Base-by-base conservation (phyloP, 768 basidiomycete genomes). In the Calocybe gangraenosa region DNA sequence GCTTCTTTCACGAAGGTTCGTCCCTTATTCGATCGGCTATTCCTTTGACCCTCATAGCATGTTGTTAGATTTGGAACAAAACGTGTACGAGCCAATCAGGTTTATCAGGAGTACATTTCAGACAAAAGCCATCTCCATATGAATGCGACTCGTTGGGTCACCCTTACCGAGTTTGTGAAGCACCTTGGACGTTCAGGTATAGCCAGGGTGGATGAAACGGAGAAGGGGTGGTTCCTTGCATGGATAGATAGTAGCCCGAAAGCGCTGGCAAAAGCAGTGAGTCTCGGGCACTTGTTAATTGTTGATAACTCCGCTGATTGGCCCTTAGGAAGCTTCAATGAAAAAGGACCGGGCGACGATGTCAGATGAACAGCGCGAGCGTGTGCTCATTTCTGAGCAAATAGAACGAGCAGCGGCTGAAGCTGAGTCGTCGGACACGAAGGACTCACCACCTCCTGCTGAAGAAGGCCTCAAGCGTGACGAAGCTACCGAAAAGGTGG, bases 231-330 rank as follows among this genome's bases (percentile, higher is more conserved):
- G 84, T 99, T 94, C 64, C 76, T 99, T 50, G 82, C 86, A 28
- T 99, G 96, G 96, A 89, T 99, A 43, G 96, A 99, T 65, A 97
- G 78, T 65, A 89, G 88, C 46, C 96, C 96, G 11, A 90, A 92
- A 57, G 92, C 96, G 1, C 72, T 99, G 25, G 91, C 89, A 7
- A 92, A 92, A 69, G 84, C 86, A 65, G 87, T 87, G 52, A 56
- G 77, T 67, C 22, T 34, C 28, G 33, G 28, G 46, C 14, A 18
- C n/a, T 17, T 21, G 28, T 33, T 15, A 8, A 15, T 11, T 11
- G 23, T 37, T 34, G 46, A 38, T 25, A 21, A 23, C 4, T 28
- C 31, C 19, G 36, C 40, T 51, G 17, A 52, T 30, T 32, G 17
- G 46, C 11, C 23, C 35, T 45, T 60, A 89, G 77, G 90, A 91